Percentiles rank a stretch among this genome's conserved stretches.
These are phyloP conservation scores for Cytospora leucostoma DNA, from an alignment of 2,329 filamentous ascomycete species.

Conservation along the genomic window DNA sequence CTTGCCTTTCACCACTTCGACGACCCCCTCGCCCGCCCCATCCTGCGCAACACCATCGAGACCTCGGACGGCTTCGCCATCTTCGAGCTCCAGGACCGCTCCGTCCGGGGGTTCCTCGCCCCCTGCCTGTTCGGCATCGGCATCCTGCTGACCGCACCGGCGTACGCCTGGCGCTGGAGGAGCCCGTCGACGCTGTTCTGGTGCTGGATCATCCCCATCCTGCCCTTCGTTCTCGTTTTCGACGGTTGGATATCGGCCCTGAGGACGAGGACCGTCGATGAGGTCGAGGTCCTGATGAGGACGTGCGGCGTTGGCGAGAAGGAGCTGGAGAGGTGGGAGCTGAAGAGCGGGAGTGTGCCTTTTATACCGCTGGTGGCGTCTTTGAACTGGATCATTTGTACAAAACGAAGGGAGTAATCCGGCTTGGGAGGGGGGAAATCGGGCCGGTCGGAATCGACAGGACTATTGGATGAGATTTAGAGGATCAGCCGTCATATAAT, in stretches of 20 bases:
- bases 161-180: constrained; percentile 54
- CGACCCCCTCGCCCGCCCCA: constrained; percentile 59
- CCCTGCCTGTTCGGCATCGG: constrained; percentile 55
- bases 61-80: constrained; percentile 70
- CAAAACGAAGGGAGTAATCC: constrained; percentile 36
- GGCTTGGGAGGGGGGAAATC: too few species aligned
- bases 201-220: constrained; percentile 65
- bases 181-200: constrained; percentile 62
- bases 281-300: constrained; percentile 62
- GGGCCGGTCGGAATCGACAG: too few species aligned
- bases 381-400: constrained; percentile 55
- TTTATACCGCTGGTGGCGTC: constrained; percentile 55
- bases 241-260: constrained; percentile 70
- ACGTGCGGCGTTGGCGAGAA: constrained; percentile 47
- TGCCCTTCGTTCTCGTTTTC: constrained; percentile 68
- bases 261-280: constrained; percentile 65
- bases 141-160: constrained; percentile 53
- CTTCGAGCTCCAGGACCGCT: constrained; percentile 73
- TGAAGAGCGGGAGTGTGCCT: constrained; percentile 48
- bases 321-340: constrained; percentile 46
- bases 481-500: too few species aligned
- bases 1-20: constrained; percentile 78
- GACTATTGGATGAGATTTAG: too few species aligned
- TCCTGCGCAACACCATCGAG: constrained; percentile 64
- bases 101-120: constrained; percentile 54